Percentiles rank a stretch among this genome's conserved stretches.
phyloP scores from a whole-genome alignment of 106 monocot genomes.

The Vanilla planifolia region DNA sequence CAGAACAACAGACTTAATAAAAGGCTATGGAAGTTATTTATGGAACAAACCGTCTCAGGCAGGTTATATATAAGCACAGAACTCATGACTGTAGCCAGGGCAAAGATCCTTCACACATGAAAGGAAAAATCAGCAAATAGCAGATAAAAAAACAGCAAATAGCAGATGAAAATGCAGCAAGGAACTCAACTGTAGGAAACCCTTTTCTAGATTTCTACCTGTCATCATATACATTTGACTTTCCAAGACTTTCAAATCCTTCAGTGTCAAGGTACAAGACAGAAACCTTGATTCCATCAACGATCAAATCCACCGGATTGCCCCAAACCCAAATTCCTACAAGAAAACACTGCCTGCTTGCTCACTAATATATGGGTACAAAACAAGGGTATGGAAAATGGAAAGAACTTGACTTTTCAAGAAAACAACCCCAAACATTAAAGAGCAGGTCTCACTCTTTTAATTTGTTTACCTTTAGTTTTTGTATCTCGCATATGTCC shows the following conservation, averaged over 20 bases:
- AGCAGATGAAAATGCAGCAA: background rate
- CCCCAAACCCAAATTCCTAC: conserved; percentile 99
- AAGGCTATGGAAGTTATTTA: conserved; percentile 11
- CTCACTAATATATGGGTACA: background rate
- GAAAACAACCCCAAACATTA: background rate
- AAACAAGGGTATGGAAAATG: background rate
- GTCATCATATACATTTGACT: conserved; percentile 99
- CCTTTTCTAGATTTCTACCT: conserved; percentile 34
- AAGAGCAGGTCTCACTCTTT: background rate
- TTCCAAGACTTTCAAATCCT: conserved; percentile 99
- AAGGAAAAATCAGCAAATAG: background rate
- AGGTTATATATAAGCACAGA: conserved; percentile 81
- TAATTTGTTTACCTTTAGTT: conserved; percentile 74
- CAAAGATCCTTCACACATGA: conserved; percentile 70
- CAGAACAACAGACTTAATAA: conserved; percentile 7
- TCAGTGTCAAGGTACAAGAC: conserved; percentile 94
- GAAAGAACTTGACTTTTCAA: background rate
- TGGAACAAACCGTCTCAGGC: conserved; percentile 71
- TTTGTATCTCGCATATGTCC: conserved; percentile 99
- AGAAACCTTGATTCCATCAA: conserved; percentile 83
- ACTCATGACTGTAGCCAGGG: conserved; percentile 89
- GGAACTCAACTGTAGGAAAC: background rate
- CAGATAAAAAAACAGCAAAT: background rate
- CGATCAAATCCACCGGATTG: conserved; percentile 66
- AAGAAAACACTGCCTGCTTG: conserved; percentile 6